These are phyloP conservation scores for Oryza meyeriana DNA, from an alignment of 176 grass and related monocot species.

Conservation along the genomic window DNA sequence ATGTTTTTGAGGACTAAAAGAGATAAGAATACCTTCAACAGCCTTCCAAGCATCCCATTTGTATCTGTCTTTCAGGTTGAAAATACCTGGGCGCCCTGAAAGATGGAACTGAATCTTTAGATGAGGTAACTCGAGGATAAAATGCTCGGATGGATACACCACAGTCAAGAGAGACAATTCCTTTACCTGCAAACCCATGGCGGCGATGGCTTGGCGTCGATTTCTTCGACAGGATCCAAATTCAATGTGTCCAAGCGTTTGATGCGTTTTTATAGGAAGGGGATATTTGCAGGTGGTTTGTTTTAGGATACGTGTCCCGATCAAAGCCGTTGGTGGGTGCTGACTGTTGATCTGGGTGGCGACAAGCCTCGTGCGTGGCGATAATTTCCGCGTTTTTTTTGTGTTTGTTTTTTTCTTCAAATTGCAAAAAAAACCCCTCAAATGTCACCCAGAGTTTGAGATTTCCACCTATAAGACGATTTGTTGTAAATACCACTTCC, in stretches of 20 bases:
- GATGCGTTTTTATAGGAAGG: neutral
- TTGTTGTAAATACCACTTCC: too few species aligned
- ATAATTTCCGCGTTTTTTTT: neutral
- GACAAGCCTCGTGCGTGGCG: neutral
- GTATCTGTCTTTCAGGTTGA: conserved; percentile 63
- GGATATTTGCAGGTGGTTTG: neutral
- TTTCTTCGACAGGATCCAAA: too few species aligned
- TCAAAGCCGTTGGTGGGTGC: neutral
- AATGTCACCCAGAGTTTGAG: too few species aligned
- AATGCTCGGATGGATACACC: too few species aligned
- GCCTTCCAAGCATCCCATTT: conserved; percentile 94
- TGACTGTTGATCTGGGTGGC: neutral
- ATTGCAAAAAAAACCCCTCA: too few species aligned
- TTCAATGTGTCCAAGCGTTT: neutral
- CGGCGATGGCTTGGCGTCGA: too few species aligned
- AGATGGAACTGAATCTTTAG: neutral
- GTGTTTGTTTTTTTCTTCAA: neutral
- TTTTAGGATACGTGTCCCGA: neutral
- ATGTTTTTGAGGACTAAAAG: too few species aligned
- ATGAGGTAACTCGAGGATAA: neutral
- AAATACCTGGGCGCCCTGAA: conserved; percentile 59
- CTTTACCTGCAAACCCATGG: too few species aligned
- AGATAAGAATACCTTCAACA: conserved; percentile 49
- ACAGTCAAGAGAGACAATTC: too few species aligned
- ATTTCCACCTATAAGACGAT: too few species aligned